These are phyloP conservation scores for Quercus rubra DNA, from an alignment of 306 rosid genomes.

Conservation along the genomic window DNA sequence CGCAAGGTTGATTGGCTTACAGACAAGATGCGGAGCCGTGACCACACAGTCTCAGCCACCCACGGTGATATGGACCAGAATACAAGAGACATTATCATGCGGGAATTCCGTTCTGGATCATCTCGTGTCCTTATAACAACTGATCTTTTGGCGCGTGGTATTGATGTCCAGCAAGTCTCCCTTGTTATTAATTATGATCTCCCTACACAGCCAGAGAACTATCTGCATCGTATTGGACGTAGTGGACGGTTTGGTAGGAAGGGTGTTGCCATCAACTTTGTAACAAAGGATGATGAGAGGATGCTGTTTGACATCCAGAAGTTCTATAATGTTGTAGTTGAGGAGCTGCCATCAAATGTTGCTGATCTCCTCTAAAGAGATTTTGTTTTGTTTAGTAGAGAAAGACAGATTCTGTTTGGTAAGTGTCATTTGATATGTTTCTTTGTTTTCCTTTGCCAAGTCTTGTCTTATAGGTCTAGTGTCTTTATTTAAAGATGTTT, in stretches of 20 bases:
- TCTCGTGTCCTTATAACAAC: conserved; percentile 78
- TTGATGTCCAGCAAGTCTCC: conserved; percentile 84
- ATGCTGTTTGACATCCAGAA: conserved; percentile 76
- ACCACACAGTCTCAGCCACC: conserved; percentile 83
- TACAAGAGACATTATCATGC: conserved; percentile 84
- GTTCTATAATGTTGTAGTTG: conserved; percentile 67
- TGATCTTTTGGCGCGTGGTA: conserved; percentile 81
- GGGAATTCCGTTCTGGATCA: conserved; percentile 80
- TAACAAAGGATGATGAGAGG: conserved; percentile 56
- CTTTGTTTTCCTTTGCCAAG: conserved; percentile 5
- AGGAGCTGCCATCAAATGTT: conserved; percentile 81
- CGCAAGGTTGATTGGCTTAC: conserved; percentile 93
- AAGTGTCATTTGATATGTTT: conserved; percentile 26
- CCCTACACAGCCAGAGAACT: conserved; percentile 88
- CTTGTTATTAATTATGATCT: conserved; percentile 76
- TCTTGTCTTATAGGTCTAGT: conserved; percentile 35
- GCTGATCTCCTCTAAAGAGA: conserved; percentile 76
- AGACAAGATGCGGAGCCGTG: conserved; percentile 81
- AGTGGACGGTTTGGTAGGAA: conserved; percentile 87
- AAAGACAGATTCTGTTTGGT: conserved; percentile 27
- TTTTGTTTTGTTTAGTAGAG: conserved; percentile 38
- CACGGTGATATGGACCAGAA: conserved; percentile 95
- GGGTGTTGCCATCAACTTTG: conserved; percentile 83
- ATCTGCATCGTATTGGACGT: conserved; percentile 83
- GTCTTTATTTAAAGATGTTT: conserved; percentile 24